Conservation (phyloP, 805 yeast species). For the Myxozyma geophila region DNA sequence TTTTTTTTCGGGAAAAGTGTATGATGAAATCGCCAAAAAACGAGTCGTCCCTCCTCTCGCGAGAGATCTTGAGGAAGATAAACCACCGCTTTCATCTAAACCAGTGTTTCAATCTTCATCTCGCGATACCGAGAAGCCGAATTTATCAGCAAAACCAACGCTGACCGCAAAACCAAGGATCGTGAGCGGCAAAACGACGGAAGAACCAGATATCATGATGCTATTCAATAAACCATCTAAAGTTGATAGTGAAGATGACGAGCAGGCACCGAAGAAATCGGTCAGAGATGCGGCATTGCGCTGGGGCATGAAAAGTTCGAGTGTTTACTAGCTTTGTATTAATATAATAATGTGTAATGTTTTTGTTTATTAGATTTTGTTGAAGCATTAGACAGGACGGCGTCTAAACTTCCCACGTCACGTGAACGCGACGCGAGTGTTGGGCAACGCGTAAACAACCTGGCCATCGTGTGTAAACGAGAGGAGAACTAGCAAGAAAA, state of each 20-base stretch:
- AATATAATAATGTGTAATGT: not conserved
- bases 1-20: conserved; percentile 5
- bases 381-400: not conserved
- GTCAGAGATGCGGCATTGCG: conserved; percentile 12
- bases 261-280: not conserved
- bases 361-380: not conserved
- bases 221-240: conserved; percentile 1
- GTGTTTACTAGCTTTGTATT: not conserved
- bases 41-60: not conserved
- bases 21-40: not conserved
- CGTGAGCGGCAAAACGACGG: not conserved
- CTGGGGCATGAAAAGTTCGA: conserved; percentile 1
- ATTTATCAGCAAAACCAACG: not conserved
- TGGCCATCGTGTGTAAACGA: not conserved
- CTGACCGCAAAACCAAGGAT: conserved; percentile 3
- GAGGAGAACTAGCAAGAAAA: not conserved
- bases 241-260: not conserved
- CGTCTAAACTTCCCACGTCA: not conserved
- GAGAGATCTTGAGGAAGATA: not conserved
- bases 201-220: conserved; percentile 11
- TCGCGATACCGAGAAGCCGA: not conserved
- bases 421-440: not conserved
- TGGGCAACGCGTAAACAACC: not conserved
- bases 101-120: not conserved
- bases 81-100: not conserved